phyloP scores from a whole-genome alignment of 106 monocot genomes.

The Chionographis japonica region DNA sequence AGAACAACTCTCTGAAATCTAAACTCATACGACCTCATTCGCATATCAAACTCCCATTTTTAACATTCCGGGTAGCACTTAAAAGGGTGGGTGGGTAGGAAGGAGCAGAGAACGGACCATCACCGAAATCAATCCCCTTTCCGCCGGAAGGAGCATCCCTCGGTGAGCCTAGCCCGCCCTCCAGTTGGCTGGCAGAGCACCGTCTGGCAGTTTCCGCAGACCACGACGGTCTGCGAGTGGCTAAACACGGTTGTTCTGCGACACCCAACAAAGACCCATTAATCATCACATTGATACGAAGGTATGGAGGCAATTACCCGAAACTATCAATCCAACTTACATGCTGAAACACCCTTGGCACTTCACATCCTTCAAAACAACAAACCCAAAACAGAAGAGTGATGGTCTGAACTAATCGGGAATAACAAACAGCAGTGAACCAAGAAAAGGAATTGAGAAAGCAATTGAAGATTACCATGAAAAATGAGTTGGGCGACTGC shows the following conservation, averaged over 20 bases:
- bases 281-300: neutral
- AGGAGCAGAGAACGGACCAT: no score
- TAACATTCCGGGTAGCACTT: no score
- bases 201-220: conserved; percentile 55
- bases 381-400: neutral
- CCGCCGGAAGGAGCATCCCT: conserved; percentile 52
- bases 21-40: no score
- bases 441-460: neutral
- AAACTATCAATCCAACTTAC: conserved; percentile 16
- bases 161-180: conserved; percentile 48
- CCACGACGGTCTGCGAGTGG: conserved; percentile 57
- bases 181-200: conserved; percentile 56
- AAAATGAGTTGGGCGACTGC: conserved; percentile 59
- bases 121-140: conserved; percentile 33
- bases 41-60: no score
- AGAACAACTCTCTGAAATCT: no score
- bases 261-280: neutral
- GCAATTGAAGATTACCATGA: conserved; percentile 32
- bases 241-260: conserved; percentile 54
- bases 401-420: neutral
- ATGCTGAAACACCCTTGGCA: conserved; percentile 72
- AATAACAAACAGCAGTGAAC: neutral
- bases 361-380: conserved; percentile 47
- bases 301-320: neutral
- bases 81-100: no score